These are phyloP conservation scores for Backusella macrospora DNA, from an alignment of 192 early-diverging fungal genomes.

Conservation along the genomic window DNA sequence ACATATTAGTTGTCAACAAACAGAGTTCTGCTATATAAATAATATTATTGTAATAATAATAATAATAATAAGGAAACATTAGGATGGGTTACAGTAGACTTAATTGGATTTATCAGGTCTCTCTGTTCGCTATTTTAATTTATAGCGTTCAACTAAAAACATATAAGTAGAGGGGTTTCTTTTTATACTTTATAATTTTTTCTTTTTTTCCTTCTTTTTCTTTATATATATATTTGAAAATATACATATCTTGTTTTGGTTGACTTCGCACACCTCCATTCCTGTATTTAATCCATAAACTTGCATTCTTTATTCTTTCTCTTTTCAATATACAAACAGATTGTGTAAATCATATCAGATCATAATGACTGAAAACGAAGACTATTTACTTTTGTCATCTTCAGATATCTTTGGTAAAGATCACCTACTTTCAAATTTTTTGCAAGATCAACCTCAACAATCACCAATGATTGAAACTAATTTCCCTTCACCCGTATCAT, in stretches of 20 bases:
- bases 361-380: constrained; percentile 18
- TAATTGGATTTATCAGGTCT: not conserved
- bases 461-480: constrained; percentile 16
- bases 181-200: not conserved
- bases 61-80: not conserved
- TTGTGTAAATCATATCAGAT: constrained; percentile 3
- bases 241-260: not conserved
- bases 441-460: constrained; percentile 15
- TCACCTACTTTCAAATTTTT: constrained; percentile 11
- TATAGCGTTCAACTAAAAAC: constrained; percentile 4
- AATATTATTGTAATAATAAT: not conserved
- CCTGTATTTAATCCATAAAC: not conserved
- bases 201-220: not conserved
- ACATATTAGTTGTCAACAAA: constrained; percentile 13
- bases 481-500: constrained; percentile 14
- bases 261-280: not conserved
- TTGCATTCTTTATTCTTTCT: constrained; percentile 6
- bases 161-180: constrained; percentile 6
- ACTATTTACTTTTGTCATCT: constrained; percentile 16
- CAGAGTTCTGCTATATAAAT: constrained; percentile 3
- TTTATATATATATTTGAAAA: not conserved
- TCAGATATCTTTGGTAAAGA: constrained; percentile 21
- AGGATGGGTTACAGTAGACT: not conserved
- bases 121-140: constrained; percentile 4
- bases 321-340: not conserved